Percentiles rank a stretch among this genome's conserved stretches.
Conservation (phyloP, 73 alveolate species). For the Durusdinium trenchii region DNA sequence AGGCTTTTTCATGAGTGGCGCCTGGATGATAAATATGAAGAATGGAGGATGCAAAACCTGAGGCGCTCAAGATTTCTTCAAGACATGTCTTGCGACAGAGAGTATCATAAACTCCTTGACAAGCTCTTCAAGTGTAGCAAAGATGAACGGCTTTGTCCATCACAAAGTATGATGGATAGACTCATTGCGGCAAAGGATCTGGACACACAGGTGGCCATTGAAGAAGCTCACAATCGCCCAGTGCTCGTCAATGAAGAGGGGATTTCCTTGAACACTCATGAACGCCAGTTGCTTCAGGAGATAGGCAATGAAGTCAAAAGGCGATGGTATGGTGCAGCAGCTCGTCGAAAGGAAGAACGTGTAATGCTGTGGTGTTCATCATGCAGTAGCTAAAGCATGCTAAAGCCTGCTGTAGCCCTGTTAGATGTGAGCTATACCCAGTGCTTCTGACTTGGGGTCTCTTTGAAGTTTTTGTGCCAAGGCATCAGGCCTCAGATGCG, state of each 20-base stretch:
- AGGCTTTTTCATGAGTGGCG: conserved; percentile 69
- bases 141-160: conserved; percentile 41
- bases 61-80: conserved; percentile 7
- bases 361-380: no score
- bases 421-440: neutral
- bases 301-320: conserved; percentile 81
- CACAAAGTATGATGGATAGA: conserved; percentile 35
- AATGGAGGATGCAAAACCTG: conserved; percentile 31
- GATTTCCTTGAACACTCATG: neutral
- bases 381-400: no score
- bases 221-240: conserved; percentile 79
- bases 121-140: conserved; percentile 56
- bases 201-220: conserved; percentile 53
- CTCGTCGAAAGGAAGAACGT: neutral
- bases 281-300: conserved; percentile 28
- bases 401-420: no score
- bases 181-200: conserved; percentile 48
- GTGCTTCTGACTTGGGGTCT: neutral
- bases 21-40: conserved; percentile 24
- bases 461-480: neutral
- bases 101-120: conserved; percentile 12
- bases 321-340: conserved; percentile 64
- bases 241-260: conserved; percentile 54
- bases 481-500: conserved; percentile 46
- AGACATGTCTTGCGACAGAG: neutral